These are phyloP conservation scores for Globisporangium paroecandrum DNA, from an alignment of 352 stramenopile species.

Conservation along the genomic window DNA sequence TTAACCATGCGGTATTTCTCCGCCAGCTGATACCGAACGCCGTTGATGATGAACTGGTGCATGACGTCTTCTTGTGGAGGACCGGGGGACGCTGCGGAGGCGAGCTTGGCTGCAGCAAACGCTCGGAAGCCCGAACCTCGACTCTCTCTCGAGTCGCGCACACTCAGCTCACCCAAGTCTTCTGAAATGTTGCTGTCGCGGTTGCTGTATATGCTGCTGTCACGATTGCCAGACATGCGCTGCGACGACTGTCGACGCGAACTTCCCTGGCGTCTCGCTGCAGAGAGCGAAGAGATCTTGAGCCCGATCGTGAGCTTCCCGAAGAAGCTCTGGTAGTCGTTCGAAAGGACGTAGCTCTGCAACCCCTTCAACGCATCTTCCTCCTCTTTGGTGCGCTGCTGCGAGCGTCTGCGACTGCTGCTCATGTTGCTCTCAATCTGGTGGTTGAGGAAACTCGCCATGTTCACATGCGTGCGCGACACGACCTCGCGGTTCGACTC, in stretches of 20 bases:
- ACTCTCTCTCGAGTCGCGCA: neutral
- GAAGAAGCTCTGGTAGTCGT: conserved; percentile 83
- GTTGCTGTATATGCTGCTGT: conserved; percentile 28
- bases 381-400: conserved; percentile 19
- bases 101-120: conserved; percentile 31
- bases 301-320: conserved; percentile 69
- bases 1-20: conserved; percentile 90
- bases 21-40: conserved; percentile 79
- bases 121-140: conserved; percentile 33
- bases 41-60: conserved; percentile 88
- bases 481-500: conserved; percentile 73
- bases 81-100: conserved; percentile 21
- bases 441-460: conserved; percentile 76
- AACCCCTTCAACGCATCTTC: conserved; percentile 22
- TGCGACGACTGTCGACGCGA: conserved; percentile 39
- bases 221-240: conserved; percentile 26
- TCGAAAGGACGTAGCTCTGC: conserved; percentile 77
- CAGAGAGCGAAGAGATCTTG: conserved; percentile 63
- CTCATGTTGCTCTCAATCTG: conserved; percentile 17
- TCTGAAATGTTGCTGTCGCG: conserved; percentile 8
- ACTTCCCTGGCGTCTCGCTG: conserved; percentile 24
- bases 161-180: neutral
- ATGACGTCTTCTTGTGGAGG: conserved; percentile 62
- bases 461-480: conserved; percentile 77
- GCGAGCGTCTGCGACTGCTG: conserved; percentile 12